phyloP scores from a whole-genome alignment of 768 basidiomycete genomes.

The Tephrocybe sp. region DNA sequence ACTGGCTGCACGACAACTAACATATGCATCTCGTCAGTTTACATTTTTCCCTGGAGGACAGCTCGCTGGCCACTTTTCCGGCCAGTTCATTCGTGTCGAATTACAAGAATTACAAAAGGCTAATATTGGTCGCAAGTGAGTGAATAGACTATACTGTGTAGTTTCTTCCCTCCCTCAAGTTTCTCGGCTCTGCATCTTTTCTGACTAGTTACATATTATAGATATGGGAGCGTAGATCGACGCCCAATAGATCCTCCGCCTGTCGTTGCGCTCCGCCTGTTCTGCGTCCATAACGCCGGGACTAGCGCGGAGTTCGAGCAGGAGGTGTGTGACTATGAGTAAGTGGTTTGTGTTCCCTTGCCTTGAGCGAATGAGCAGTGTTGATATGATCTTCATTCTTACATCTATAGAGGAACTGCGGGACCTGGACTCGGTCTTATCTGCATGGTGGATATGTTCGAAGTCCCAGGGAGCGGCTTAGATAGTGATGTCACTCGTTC shows the following conservation, averaged over 20 bases:
- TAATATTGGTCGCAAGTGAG: constrained; percentile 63
- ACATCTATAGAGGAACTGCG: too few relatives aligned
- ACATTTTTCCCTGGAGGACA: constrained; percentile 14
- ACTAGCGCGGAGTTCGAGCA: constrained; percentile 37
- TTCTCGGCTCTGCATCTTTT: background rate
- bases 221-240: constrained; percentile 59
- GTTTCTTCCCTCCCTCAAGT: constrained; percentile 2
- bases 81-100: constrained; percentile 46
- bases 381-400: constrained; percentile 8
- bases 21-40: too few relatives aligned
- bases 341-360: constrained; percentile 10
- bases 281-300: constrained; percentile 38
- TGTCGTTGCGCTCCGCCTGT: constrained; percentile 48
- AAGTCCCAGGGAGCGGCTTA: constrained; percentile 38
- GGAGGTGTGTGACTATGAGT: constrained; percentile 54
- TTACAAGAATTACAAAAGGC: constrained; percentile 65
- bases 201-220: constrained; percentile 19
- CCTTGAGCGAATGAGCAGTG: too few relatives aligned
- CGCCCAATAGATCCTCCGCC: constrained; percentile 72
- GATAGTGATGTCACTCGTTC: background rate
- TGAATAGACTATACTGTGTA: constrained; percentile 12
- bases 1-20: too few relatives aligned
- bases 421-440: constrained; percentile 44
- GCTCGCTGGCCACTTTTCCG: constrained; percentile 57
- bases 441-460: constrained; percentile 72